phyloP scores from a whole-genome alignment of 495 filamentous ascomycete species.

The Friedmanniomyces simplex region DNA sequence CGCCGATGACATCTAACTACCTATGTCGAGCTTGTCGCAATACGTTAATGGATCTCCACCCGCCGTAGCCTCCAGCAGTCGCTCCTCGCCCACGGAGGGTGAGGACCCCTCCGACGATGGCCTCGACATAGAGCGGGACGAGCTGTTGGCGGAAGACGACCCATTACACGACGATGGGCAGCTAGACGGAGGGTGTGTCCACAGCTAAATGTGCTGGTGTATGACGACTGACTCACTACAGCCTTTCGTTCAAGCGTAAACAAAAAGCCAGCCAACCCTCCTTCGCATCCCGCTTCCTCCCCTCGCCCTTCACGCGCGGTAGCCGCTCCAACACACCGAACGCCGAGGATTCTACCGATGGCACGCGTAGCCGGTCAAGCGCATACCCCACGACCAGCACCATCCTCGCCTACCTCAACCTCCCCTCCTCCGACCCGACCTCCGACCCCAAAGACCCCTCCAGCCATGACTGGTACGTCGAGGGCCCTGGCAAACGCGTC shows the following conservation, averaged over 20 bases:
- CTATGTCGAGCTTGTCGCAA: constrained; percentile 33
- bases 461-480: constrained; percentile 75
- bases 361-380: neutral
- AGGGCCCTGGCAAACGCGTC: constrained; percentile 81
- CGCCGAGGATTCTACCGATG: constrained; percentile 6
- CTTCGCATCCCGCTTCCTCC: constrained; percentile 45
- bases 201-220: neutral
- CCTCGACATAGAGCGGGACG: constrained; percentile 25
- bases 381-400: constrained; percentile 27
- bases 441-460: constrained; percentile 52
- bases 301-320: constrained; percentile 20
- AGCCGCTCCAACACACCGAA: constrained; percentile 24
- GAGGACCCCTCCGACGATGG: constrained; percentile 27
- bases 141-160: constrained; percentile 26
- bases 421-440: constrained; percentile 21
- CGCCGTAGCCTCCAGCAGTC: constrained; percentile 31
- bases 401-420: constrained; percentile 33
- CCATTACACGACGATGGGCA: constrained; percentile 23
- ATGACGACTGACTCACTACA: constrained; percentile 19
- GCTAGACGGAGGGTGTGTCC: constrained; percentile 23
- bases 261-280: constrained; percentile 51
- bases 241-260: constrained; percentile 77
- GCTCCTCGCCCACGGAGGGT: constrained; percentile 23
- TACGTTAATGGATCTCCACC: constrained; percentile 23
- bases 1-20: neutral